Base-by-base conservation (phyloP, 148 eudicot species). In the Cornus florida region DNA sequence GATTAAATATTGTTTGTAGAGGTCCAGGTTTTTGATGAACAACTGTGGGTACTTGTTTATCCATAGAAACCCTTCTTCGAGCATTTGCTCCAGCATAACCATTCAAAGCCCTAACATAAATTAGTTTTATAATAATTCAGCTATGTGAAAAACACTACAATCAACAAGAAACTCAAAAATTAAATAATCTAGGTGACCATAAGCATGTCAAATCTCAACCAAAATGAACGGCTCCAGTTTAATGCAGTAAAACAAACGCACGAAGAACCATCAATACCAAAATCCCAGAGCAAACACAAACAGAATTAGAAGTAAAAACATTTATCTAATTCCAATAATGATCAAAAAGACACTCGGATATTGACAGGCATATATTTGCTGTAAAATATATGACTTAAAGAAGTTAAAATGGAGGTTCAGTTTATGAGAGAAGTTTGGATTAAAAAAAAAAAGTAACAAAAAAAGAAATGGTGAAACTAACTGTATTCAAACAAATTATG, bases 11-110 rank as follows among this genome's bases (percentile, higher is more conserved):
- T 64, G 90, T 91, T 86, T 95, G 98, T 70, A 95, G 86, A 71
- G 98, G 96, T 66, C 98, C 97, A 62, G 92, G 92, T 86, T 91
- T 93, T 82, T 87, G 94, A 83, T 90, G 87, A 80, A 93, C 96
- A 73, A 90, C 91, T 22, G 89, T 88, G 57, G 90, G 96, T 74
- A 83, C 96, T 81, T 86, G 94, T 82, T 85, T 90, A 78, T 95
- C 93, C 65, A 60, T 10, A 60, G 85, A 77, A 73, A 85, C 72
- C 87, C 89, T 91, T 80, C 92, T 87, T 19, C 92, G 88, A 78
- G 83, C 82, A 76, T 86, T 93, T 74, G 91, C 89, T 80, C 94
- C 97, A 89, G 85, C 86, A 79, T 83, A 90, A 81, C 87, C 94
- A 81, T 90, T 92, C 84, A 85, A 85, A 84, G 35, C 91, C 86